Evolutionary conservation across 2,329 filamentous ascomycete species (phyloP), one percentile per base, ranked within the genome.

Genomic region (Amauroascus verrucosus): DNA sequence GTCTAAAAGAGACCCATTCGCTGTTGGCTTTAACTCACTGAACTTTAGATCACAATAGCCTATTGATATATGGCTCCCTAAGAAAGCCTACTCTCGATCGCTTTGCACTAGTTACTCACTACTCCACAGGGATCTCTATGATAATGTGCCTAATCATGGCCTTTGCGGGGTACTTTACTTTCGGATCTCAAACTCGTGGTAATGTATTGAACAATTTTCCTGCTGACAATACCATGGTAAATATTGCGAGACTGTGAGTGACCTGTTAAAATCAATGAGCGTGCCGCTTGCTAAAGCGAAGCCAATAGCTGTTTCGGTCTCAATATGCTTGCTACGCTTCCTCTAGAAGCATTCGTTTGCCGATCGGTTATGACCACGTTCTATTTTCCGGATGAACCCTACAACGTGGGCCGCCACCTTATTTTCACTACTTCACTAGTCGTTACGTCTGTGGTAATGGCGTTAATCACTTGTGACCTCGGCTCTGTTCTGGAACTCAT

Each of bases 201-300:
- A 98, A 98, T 68, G 88, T 98, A 50, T 82, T 98, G 63, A 98
- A 98, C 76, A 98, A 98, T 73, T 97, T 98, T 65, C 86, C 90
- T 1, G 77, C 83, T 18, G 83, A 94, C 70, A 97, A 95, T 70
- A 77, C 84, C 61, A 85, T 97, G 81, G 89, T 97, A 65, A 97
- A 96, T 70, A 78, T 98, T 55, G 93, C 93, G 20, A 85, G 93
- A 51, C 78, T 98, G 74, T 79, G 68, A 62, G 73, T 61, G 11
- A 8, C 40, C 7, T 13, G 16, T 24, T 26, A 20, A 33, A 46
- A 13, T 33, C 43, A 22, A 30, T 9, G 43, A 6, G 26, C 11
- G 16, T 18, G 33, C n/a, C 6, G 50, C 16, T 24, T 43, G 49
- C 66, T 70, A 54, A 61, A 18, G 18, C 43, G 16, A 16, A 14